Evolutionary conservation across 768 basidiomycete genomes (phyloP).

Genomic region (Macrolepiota fuliginosa): DNA sequence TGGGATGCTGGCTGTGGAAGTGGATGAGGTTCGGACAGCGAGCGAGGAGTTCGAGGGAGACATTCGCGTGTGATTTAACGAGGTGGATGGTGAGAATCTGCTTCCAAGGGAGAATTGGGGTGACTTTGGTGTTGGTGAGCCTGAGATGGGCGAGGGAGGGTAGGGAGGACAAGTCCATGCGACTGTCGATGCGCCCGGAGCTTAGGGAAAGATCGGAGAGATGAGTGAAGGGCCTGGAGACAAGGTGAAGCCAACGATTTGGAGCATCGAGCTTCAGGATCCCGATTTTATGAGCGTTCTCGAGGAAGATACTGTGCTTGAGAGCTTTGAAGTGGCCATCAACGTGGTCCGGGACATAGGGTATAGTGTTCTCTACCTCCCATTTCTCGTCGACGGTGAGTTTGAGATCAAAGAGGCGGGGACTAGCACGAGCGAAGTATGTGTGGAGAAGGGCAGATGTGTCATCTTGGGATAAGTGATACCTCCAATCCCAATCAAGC

Average conservation of each 20-base stretch:
- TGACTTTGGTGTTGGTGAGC: conserved; percentile 1
- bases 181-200: conserved; percentile 3
- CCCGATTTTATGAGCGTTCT: neutral
- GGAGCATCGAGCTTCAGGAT: conserved; percentile 7
- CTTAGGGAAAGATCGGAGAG: conserved; percentile 4
- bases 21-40: conserved; percentile 3
- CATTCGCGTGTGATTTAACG: conserved; percentile 1
- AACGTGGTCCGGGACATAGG: neutral
- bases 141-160: neutral
- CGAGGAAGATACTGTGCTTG: neutral
- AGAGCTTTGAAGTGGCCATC: conserved; percentile 5
- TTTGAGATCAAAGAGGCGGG: conserved; percentile 5
- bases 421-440: conserved; percentile 5
- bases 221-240: neutral
- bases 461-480: conserved; percentile 4
- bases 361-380: conserved; percentile 5
- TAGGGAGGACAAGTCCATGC: neutral
- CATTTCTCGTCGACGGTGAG: conserved; percentile 9
- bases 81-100: neutral
- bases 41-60: conserved; percentile 3
- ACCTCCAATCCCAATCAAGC: conserved; percentile 10
- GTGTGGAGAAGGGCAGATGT: conserved; percentile 3
- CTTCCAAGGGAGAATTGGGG: conserved; percentile 6
- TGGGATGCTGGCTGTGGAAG: conserved; percentile 8
- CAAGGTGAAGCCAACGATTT: conserved; percentile 3